phyloP scores from a whole-genome alignment of 192 early-diverging fungal species.

The Umbelopsis vinacea region DNA sequence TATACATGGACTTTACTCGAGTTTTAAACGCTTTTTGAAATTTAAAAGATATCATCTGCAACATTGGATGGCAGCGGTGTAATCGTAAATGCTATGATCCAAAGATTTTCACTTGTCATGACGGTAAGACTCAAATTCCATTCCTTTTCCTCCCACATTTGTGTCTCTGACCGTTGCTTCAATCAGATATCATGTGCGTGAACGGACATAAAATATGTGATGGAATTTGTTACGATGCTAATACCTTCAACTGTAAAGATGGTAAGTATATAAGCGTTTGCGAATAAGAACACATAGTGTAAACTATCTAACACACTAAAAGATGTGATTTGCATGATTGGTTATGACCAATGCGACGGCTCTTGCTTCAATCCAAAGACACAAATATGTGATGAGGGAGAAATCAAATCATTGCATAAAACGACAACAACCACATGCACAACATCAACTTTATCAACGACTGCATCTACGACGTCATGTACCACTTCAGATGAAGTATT shows the following conservation, averaged over 20 bases:
- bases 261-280: neutral
- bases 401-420: neutral
- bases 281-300: no score
- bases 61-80: neutral
- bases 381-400: neutral
- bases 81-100: neutral
- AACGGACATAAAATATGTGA: neutral
- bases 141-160: neutral
- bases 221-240: neutral
- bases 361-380: neutral
- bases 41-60: neutral
- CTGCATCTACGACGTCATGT: no score
- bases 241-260: neutral
- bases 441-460: no score
- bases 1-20: no score
- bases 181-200: neutral
- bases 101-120: neutral
- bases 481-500: no score
- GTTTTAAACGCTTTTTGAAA: neutral
- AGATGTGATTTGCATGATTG: neutral
- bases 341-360: neutral
- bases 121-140: neutral
- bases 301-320: neutral
- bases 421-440: neutral
- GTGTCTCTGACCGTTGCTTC: neutral